A percentile compares a stretch with the other conserved stretches of the same genome.
These are phyloP conservation scores for Fusarium humuli DNA, from an alignment of 2,329 filamentous ascomycete species.

Conservation along the genomic window DNA sequence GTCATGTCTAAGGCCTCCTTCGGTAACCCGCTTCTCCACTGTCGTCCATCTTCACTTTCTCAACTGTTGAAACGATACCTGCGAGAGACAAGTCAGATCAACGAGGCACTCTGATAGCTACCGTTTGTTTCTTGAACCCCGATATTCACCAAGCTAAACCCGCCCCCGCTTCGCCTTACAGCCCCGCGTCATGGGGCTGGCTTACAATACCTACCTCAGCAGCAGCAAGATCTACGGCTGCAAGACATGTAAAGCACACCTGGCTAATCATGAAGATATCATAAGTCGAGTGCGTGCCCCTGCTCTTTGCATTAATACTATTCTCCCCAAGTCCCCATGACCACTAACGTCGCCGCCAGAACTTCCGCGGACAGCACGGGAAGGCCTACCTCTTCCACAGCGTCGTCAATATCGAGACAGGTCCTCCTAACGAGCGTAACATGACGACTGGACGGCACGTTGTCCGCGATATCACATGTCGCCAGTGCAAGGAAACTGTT, in stretches of 20 bases:
- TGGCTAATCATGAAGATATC: conserved; percentile 95
- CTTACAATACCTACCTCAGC: conserved; percentile 92
- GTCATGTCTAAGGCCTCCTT: neutral
- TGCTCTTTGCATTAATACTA: neutral
- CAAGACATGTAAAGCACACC: conserved; percentile 94
- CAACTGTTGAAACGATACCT: conserved; percentile 2
- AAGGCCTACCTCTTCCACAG: conserved; percentile 96
- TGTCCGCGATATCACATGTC: conserved; percentile 91
- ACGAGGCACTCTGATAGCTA: neutral
- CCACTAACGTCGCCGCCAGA: conserved; percentile 65
- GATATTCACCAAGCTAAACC: neutral
- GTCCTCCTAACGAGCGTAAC: conserved; percentile 90
- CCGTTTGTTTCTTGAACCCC: neutral
- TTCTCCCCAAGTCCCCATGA: neutral
- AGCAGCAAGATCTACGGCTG: conserved; percentile 90
- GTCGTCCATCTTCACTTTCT: conserved; percentile 12
- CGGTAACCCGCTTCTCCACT: conserved; percentile 15
- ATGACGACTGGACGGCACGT: conserved; percentile 98
- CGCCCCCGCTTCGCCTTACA: conserved; percentile 1
- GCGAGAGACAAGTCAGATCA: neutral
- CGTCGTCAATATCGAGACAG: conserved; percentile 89
- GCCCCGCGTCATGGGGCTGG: conserved; percentile 76
- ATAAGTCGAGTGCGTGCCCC: conserved; percentile 80
- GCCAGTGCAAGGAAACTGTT: conserved; percentile 90
- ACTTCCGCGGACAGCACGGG: conserved; percentile 97